Evolutionary conservation across 371 early-diverging fungal genomes (phyloP), one percentile per base, ranked within the genome.

Genomic region (Gilbertella persicaria): DNA sequence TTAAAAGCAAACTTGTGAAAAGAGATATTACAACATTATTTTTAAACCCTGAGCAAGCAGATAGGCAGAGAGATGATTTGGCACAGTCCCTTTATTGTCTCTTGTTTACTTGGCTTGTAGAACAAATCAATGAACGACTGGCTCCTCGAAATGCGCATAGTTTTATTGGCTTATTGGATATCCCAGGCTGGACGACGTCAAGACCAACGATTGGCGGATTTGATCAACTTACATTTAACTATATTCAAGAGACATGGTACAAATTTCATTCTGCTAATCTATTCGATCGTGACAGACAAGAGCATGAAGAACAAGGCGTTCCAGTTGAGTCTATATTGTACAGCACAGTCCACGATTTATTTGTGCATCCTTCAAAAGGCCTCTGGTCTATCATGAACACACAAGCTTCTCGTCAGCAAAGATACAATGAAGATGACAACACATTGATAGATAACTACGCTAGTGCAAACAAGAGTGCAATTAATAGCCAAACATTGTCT

Each of bases 11-110:
- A 53, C 54, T 85, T 21, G 83, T 91, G n/a, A 83, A 86, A 26
- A 67, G 85, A 40, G 95, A 95, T 47, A 74, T 93, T 23, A 93
- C 90, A 61, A 92, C 94, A 7, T 79, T 92, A n/a, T 91, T 91
- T 49, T 72, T 96, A 28, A 84, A 93, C 62, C 66, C 83, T 19
- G 80, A 79, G 14, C 81, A 78, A 21, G 92, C 96, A 0, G 53
- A 67, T 4, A 59, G 66, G 20, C 94, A 94, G 59, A 82, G 94
- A 24, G 91, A 94, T 59, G 76, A 75, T 14, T 65, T 96, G 4
- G 91, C 93, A 0, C 74, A 82, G 41, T 71, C 86, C 5, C 79
- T 96, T 13, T 95, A 95, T 65, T 80, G 80, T 16, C 76, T 93
- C 6, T 61, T 95, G 17, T 88, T 93, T 63, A 78, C 84, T 17